Evolutionary conservation across 208 protist species (phyloP), one percentile per base, ranked within the genome.

Genomic region (Leishmania gerbilli): DNA sequence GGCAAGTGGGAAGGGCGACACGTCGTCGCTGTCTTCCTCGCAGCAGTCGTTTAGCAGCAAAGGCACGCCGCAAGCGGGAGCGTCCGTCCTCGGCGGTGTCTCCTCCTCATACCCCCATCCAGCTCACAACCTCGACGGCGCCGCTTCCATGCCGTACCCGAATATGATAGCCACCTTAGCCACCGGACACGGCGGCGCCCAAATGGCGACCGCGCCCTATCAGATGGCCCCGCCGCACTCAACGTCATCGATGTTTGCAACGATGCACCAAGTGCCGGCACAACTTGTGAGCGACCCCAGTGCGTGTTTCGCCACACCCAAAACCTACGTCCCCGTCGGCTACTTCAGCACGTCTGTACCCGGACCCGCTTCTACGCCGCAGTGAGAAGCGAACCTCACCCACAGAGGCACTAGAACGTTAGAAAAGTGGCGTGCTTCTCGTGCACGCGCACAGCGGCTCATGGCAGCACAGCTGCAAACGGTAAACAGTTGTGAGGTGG

Each of bases 11-110:
- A 53, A 53, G 79, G 34, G 69, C 69, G 75, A 67, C 65, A 21
- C 74, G 45, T 55, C 55, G 76, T 80, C 79, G 68, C 67, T 34
- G 31, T 69, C 75, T 27, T 56, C 53, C 72, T 71, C 69, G 40
- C 71, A 79, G 31, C 74, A 79, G 13, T 79, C 55, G 15, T 56
- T 7, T 42, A 34, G 49, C 21, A 64, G 51, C 47, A 80, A 68
- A 24, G 11, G 80, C 17, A 47, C 47, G 27, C 69, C 45, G 45
- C 53, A 56, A 47, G 11, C 45, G n/a, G 71, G 71, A 49, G 47
- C 71, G 19, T 31, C 71, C 24, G 27, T 34, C n/a, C 71, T 56
- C 27, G 31, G 5, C 47, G 7, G 27, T 19, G 31, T 40, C 24
- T 24, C 47, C 40, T n/a, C 47, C 1, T n/a, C 17, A 55, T 56